Conservation (phyloP, 1,139 yeast genomes). For the Yamadazyma triangularis region DNA sequence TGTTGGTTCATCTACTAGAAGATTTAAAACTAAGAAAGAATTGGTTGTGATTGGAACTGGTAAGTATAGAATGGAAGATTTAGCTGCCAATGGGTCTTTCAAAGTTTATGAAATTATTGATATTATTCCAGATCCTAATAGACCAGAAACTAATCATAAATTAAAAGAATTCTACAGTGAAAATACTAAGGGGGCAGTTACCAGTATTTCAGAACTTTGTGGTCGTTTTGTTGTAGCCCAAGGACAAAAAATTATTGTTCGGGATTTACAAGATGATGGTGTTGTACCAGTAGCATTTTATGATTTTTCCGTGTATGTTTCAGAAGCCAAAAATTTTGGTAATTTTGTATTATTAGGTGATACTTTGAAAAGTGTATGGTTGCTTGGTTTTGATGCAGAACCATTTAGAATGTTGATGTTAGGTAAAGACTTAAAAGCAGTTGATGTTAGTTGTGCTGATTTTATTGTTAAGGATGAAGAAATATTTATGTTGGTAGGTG, state of each 20-base stretch:
- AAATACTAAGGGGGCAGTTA: conserved; percentile 79
- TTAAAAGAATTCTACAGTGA: conserved; percentile 75
- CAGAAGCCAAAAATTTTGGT: conserved; percentile 79
- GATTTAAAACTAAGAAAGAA: conserved; percentile 59
- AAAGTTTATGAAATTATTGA: conserved; percentile 72
- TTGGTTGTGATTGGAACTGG: conserved; percentile 79
- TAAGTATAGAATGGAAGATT: conserved; percentile 73
- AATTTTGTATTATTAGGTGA: conserved; percentile 79
- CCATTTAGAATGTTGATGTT: conserved; percentile 82
- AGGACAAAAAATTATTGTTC: conserved; percentile 79
- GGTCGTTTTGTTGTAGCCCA: conserved; percentile 84
- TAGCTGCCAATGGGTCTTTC: conserved; percentile 77
- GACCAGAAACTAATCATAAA: conserved; percentile 78
- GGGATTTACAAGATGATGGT: conserved; percentile 81
- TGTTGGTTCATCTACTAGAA: conserved; percentile 41
- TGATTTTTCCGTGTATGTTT: conserved; percentile 75
- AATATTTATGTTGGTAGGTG: conserved; percentile 64
- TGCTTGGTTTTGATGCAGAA: conserved; percentile 91
- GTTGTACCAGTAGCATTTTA: conserved; percentile 91
- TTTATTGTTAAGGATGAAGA: conserved; percentile 70
- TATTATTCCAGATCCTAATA: conserved; percentile 86
- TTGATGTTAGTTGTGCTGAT: conserved; percentile 66
- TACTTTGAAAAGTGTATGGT: conserved; percentile 71
- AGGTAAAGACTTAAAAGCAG: conserved; percentile 66
- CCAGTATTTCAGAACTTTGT: conserved; percentile 72